phyloP scores from a whole-genome alignment of 768 basidiomycete species.

The Cystofilobasidium ferigula region DNA sequence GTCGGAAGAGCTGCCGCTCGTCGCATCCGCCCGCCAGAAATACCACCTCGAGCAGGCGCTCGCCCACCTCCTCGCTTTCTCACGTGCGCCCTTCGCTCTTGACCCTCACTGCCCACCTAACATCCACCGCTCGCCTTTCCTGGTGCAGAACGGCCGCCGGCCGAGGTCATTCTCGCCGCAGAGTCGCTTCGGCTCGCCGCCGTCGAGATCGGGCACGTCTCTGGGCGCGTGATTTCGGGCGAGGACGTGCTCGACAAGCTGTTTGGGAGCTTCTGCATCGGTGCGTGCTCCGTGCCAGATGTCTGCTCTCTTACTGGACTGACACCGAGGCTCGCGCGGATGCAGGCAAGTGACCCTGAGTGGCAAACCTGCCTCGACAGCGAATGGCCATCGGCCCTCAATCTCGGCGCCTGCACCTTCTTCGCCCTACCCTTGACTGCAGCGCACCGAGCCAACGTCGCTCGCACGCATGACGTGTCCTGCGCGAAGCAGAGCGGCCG shows the following conservation, averaged over 20 bases:
- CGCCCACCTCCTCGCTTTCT: slow-evolving; percentile 37
- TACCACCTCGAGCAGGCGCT: slow-evolving; percentile 59
- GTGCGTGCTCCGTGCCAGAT: slow-evolving; percentile 42
- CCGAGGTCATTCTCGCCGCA: slow-evolving; percentile 70
- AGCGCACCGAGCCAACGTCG: too few species aligned
- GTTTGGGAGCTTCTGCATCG: slow-evolving; percentile 80
- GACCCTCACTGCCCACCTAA: slow-evolving; percentile 26
- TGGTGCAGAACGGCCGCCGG: slow-evolving; percentile 41
- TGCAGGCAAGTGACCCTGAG: too few species aligned
- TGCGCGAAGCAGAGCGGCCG: too few species aligned
- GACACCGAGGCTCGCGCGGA: too few species aligned
- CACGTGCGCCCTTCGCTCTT: background rate
- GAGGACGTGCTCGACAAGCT: slow-evolving; percentile 75
- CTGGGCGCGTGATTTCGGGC: slow-evolving; percentile 57
- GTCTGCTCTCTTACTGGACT: too few species aligned
- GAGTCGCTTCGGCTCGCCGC: slow-evolving; percentile 82
- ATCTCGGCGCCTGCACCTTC: too few species aligned
- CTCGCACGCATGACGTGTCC: too few species aligned
- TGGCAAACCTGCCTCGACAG: too few species aligned
- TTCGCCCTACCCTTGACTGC: too few species aligned
- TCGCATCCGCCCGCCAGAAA: slow-evolving; percentile 71
- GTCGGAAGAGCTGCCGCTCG: slow-evolving; percentile 46
- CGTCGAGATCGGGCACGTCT: slow-evolving; percentile 69
- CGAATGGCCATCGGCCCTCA: too few species aligned
- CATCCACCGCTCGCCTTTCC: slow-evolving; percentile 16